These are phyloP conservation scores for Isabelozyma rhagii DNA, from an alignment of 805 yeast species.

Conservation along the genomic window DNA sequence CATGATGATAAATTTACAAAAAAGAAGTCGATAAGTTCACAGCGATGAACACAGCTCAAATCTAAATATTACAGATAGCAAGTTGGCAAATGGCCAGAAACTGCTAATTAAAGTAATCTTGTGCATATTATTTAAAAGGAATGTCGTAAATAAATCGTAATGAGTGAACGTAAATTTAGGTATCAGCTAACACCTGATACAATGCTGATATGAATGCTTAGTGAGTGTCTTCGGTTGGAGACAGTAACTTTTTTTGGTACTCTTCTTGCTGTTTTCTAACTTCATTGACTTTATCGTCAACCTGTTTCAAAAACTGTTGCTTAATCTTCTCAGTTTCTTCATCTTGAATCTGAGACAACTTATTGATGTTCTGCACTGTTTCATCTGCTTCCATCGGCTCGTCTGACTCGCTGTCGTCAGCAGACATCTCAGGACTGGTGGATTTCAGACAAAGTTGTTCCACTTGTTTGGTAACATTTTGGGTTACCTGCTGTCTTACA, in stretches of 20 bases:
- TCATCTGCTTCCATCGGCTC: not conserved
- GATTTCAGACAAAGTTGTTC: constrained; percentile 16
- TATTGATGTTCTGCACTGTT: not conserved
- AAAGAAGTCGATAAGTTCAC: too few species aligned
- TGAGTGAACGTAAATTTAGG: not conserved
- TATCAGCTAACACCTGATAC: not conserved
- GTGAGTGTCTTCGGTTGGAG: not conserved
- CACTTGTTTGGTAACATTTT: constrained; percentile 29
- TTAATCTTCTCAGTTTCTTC: constrained; percentile 17
- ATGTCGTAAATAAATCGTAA: not conserved
- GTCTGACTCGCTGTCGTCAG: not conserved
- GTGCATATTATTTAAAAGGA: not conserved
- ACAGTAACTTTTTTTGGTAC: constrained; percentile 1
- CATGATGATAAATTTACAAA: too few species aligned
- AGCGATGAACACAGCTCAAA: too few species aligned
- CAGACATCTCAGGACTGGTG: constrained; percentile 9
- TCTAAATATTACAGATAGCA: too few species aligned
- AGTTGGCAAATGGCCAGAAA: too few species aligned
- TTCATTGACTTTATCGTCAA: constrained; percentile 23
- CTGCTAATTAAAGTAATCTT: too few species aligned
- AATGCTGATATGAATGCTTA: too few species aligned
- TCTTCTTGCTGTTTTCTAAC: constrained; percentile 6
- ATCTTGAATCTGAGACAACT: not conserved
- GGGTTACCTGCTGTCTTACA: constrained; percentile 27
- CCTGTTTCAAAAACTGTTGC: constrained; percentile 21